phyloP scores from a whole-genome alignment of 768 basidiomycete species.

The Termitomyces sp. region DNA sequence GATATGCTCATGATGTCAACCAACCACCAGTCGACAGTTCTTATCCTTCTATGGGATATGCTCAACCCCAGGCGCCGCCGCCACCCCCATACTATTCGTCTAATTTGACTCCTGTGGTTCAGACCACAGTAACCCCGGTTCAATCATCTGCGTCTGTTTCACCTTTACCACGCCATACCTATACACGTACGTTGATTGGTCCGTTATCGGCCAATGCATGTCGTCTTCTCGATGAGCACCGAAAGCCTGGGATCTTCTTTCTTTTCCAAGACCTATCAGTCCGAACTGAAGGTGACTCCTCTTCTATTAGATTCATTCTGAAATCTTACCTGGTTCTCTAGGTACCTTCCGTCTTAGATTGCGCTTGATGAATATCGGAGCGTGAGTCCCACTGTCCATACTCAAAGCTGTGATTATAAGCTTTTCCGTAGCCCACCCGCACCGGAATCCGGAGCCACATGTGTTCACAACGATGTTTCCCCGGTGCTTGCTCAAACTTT shows the following conservation, averaged over 20 bases:
- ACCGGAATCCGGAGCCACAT: conserved; percentile 61
- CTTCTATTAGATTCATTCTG: conserved; percentile 1
- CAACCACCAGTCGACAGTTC: conserved; percentile 26
- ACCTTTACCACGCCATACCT: conserved; percentile 61
- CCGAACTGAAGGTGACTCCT: conserved; percentile 74
- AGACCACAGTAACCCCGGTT: conserved; percentile 1
- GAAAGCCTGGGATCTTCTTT: conserved; percentile 87
- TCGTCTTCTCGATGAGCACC: conserved; percentile 79
- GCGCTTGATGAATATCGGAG: conserved; percentile 86
- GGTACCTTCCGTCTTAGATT: conserved; percentile 85
- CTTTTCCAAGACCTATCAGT: conserved; percentile 94
- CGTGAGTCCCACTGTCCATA: conserved; percentile 52
- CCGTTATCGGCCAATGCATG: conserved; percentile 85
- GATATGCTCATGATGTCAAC: conserved; percentile 25
- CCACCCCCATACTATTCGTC: conserved; percentile 21
- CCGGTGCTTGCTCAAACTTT: conserved; percentile 83
- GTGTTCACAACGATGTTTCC: conserved; percentile 64
- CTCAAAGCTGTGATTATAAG: neutral
- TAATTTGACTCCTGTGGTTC: conserved; percentile 13
- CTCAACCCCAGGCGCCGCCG: conserved; percentile 22
- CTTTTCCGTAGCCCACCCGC: conserved; percentile 56
- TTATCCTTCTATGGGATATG: conserved; percentile 22
- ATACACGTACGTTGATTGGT: conserved; percentile 87
- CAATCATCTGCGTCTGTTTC: conserved; percentile 14
- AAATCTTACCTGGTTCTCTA: conserved; percentile 23